phyloP scores from a whole-genome alignment of 352 stramenopile species.

The Pythium sp. region DNA sequence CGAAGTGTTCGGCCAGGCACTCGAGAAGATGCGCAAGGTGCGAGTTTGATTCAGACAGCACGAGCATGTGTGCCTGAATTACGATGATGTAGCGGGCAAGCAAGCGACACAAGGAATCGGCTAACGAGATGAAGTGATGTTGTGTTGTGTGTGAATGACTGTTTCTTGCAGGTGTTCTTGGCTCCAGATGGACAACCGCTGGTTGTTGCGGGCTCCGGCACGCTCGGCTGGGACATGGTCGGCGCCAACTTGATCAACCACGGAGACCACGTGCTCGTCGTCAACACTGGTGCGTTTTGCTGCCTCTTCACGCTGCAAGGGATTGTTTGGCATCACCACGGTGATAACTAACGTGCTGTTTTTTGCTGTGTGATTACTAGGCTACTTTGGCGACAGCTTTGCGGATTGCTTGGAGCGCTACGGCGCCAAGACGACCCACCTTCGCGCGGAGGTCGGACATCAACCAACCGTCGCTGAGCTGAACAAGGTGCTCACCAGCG shows the following conservation, averaged over 20 bases:
- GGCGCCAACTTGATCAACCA: constrained; percentile 64
- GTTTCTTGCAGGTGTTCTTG: constrained; percentile 39
- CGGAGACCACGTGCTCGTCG: constrained; percentile 59
- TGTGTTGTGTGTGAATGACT: background rate
- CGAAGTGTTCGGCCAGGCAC: constrained; percentile 67
- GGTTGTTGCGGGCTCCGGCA: constrained; percentile 63
- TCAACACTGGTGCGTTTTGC: constrained; percentile 54
- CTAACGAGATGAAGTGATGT: background rate
- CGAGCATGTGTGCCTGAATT: background rate
- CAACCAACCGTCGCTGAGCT: constrained; percentile 53
- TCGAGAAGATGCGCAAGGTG: constrained; percentile 81
- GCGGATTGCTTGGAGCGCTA: constrained; percentile 68
- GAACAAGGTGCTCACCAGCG: constrained; percentile 35
- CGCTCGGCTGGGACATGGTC: constrained; percentile 83
- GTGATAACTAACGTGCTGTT: background rate
- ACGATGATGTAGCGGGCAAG: background rate
- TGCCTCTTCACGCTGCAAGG: background rate
- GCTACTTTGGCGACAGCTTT: constrained; percentile 78
- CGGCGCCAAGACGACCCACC: constrained; percentile 56
- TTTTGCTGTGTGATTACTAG: constrained; percentile 11
- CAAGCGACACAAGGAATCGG: background rate
- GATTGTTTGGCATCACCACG: background rate
- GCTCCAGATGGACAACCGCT: constrained; percentile 68
- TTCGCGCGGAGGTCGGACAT: constrained; percentile 52
- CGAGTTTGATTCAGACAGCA: background rate